These are phyloP conservation scores for Boletus sp. DNA, from an alignment of 768 basidiomycete genomes.

Conservation along the genomic window DNA sequence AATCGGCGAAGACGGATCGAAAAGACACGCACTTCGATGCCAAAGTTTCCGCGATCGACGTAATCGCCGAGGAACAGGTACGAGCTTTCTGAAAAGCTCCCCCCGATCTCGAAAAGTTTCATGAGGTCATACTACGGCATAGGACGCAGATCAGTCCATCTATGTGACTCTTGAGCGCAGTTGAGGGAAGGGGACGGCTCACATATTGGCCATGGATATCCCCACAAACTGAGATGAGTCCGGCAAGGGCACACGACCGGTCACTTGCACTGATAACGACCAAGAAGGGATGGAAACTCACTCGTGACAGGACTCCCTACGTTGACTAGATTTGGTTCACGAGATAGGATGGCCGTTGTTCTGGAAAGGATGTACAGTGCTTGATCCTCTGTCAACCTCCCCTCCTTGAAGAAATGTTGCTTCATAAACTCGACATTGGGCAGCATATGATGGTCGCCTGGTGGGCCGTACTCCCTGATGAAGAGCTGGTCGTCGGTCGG, in stretches of 20 bases:
- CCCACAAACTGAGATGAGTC: constrained; percentile 68
- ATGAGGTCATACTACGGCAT: constrained; percentile 86
- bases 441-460: constrained; percentile 39
- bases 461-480: constrained; percentile 41
- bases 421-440: constrained; percentile 80
- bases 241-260: constrained; percentile 2
- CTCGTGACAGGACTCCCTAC: constrained; percentile 90
- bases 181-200: constrained; percentile 68
- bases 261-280: constrained; percentile 4
- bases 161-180: constrained; percentile 59
- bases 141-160: constrained; percentile 1
- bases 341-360: constrained; percentile 60
- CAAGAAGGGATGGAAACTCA: constrained; percentile 37
- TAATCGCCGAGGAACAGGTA: constrained; percentile 97
- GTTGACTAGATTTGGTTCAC: constrained; percentile 82
- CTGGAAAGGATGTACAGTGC: constrained; percentile 77
- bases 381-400: constrained; percentile 77
- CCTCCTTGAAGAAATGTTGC: constrained; percentile 87
- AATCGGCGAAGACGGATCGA: background rate
- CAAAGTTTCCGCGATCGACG: constrained; percentile 94
- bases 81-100: constrained; percentile 73
- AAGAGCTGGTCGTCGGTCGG: constrained; percentile 79
- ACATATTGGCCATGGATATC: constrained; percentile 99
- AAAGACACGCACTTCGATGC: constrained; percentile 54
- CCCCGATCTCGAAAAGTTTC: constrained; percentile 96